phyloP scores from a whole-genome alignment of 1,139 yeast genomes.

The Protomyces inouyei region DNA sequence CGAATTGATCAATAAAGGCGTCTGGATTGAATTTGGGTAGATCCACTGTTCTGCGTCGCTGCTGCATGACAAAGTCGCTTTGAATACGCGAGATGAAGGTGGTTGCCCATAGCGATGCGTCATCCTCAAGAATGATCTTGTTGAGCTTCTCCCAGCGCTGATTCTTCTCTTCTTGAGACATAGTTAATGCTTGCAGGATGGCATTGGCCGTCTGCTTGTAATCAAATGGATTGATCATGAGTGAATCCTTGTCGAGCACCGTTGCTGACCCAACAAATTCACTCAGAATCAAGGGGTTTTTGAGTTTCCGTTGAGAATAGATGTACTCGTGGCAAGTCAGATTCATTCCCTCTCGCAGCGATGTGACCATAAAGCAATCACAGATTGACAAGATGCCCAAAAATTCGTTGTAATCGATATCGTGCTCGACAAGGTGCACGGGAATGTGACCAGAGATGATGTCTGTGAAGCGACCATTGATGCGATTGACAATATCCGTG shows the following conservation, averaged over 20 bases:
- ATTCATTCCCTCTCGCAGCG: slow-evolving; percentile 95
- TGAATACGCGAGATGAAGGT: slow-evolving; percentile 54
- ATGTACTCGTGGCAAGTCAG: slow-evolving; percentile 92
- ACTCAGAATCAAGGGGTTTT: slow-evolving; percentile 78
- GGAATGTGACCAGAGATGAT: slow-evolving; percentile 71
- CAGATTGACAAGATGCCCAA: slow-evolving; percentile 82
- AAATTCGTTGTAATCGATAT: slow-evolving; percentile 82
- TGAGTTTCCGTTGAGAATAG: slow-evolving; percentile 55
- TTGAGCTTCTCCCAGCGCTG: slow-evolving; percentile 46
- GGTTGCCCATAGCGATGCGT: slow-evolving; percentile 55
- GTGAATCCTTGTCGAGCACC: slow-evolving; percentile 64
- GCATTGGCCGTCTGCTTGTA: slow-evolving; percentile 57
- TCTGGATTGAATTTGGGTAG: slow-evolving; percentile 37
- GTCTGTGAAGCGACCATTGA: slow-evolving; percentile 68
- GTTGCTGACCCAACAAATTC: slow-evolving; percentile 94
- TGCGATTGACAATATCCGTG: slow-evolving; percentile 73
- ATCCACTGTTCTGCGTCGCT: slow-evolving; percentile 41
- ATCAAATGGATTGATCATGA: slow-evolving; percentile 91
- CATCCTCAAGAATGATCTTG: slow-evolving; percentile 14
- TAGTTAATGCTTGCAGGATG: slow-evolving; percentile 58
- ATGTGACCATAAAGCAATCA: slow-evolving; percentile 77
- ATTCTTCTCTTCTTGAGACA: slow-evolving; percentile 56
- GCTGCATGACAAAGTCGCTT: slow-evolving; percentile 60
- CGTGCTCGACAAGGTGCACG: slow-evolving; percentile 80
- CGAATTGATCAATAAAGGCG: slow-evolving; percentile 34